phyloP scores from a whole-genome alignment of 2,329 filamentous ascomycete genomes.

The Sodiomyces alkalinus region DNA sequence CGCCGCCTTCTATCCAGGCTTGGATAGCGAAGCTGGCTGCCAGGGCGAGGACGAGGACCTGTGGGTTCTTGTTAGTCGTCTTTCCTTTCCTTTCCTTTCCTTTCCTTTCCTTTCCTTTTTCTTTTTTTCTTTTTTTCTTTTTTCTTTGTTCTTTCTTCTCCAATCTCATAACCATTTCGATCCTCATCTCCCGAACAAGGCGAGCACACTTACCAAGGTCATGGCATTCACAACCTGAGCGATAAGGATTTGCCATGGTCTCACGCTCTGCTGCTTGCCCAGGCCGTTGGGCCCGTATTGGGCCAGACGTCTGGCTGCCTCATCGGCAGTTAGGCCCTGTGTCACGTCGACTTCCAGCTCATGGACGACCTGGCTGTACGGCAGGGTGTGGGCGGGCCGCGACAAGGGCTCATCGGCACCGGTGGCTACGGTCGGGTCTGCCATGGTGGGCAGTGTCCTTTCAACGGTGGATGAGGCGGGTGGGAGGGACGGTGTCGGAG shows the following conservation, averaged over 20 bases:
- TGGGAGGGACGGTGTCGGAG: too few species aligned
- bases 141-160: too few species aligned
- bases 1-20: constrained; percentile 34
- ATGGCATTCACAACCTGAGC: constrained; percentile 44
- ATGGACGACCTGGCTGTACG: constrained; percentile 28
- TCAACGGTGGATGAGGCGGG: too few species aligned
- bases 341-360: constrained; percentile 37
- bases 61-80: too few species aligned
- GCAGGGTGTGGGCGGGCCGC: constrained; percentile 41
- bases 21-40: constrained; percentile 32
- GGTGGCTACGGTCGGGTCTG: too few species aligned
- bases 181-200: constrained; percentile 37
- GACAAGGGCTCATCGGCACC: constrained; percentile 20
- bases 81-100: too few species aligned
- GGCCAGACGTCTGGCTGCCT: constrained; percentile 34
- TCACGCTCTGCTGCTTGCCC: constrained; percentile 28
- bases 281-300: constrained; percentile 45
- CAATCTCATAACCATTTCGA: constrained; percentile 17
- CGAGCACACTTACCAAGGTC: constrained; percentile 43
- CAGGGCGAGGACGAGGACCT: constrained; percentile 43
- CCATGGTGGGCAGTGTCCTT: too few species aligned
- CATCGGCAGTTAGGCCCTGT: constrained; percentile 34
- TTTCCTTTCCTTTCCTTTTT: too few species aligned
- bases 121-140: too few species aligned
- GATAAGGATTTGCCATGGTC: constrained; percentile 39